phyloP scores from a whole-genome alignment of 179 eudicot species.

The Sideroxylon spinosum region DNA sequence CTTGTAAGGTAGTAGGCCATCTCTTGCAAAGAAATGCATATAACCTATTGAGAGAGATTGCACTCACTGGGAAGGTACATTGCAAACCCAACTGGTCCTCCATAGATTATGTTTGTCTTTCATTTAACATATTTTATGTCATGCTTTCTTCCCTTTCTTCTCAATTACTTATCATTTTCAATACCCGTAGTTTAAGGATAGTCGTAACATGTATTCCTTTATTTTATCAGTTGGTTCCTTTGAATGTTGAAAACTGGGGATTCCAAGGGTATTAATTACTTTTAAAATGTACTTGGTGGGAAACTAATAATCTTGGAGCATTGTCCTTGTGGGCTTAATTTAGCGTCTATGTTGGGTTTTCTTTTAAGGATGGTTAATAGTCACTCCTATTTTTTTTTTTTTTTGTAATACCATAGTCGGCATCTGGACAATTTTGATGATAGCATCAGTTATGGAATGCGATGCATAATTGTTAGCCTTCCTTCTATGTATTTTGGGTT shows the following conservation, averaged over 20 bases:
- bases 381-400: too few relatives aligned
- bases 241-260: neutral
- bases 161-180: neutral
- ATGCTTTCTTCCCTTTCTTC: neutral
- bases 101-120: neutral
- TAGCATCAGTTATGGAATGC: neutral
- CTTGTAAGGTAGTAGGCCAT: constrained; percentile 65
- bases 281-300: neutral
- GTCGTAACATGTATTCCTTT: neutral
- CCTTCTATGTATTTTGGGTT: too few relatives aligned
- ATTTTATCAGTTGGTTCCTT: neutral
- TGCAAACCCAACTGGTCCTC: constrained; percentile 1
- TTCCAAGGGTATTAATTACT: neutral
- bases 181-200: neutral
- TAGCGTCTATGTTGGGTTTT: neutral
- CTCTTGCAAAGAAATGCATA: constrained; percentile 52
- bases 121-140: neutral
- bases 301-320: neutral
- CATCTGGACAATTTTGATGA: neutral
- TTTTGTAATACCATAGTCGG: neutral
- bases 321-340: neutral
- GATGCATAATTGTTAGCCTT: too few relatives aligned
- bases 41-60: constrained; percentile 55
- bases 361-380: neutral
- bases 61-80: constrained; percentile 47